Evolutionary conservation across 176 grass and related monocot species (phyloP).

Genomic region (Phyllostachys edulis): DNA sequence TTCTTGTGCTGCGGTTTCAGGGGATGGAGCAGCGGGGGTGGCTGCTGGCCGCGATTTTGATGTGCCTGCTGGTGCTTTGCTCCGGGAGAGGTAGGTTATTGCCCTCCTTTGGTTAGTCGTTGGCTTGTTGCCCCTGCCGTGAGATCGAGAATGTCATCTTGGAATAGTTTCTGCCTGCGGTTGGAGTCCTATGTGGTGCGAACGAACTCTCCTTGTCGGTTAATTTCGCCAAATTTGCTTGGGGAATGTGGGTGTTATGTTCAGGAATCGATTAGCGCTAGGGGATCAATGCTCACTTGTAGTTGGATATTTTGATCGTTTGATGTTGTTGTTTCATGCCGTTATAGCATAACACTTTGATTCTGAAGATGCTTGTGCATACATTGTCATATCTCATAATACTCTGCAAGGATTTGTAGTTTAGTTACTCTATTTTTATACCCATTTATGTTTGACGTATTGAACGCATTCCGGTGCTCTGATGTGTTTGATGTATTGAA

Average conservation of each 20-base stretch:
- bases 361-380: not conserved
- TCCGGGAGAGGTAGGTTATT: conserved; percentile 54
- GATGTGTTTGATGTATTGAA: not conserved
- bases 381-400: not conserved
- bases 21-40: conserved; percentile 49
- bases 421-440: not conserved
- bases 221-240: not conserved
- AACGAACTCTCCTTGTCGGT: not conserved
- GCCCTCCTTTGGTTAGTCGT: not conserved
- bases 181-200: not conserved
- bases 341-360: not conserved
- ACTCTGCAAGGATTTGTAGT: not conserved
- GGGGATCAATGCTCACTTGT: not conserved
- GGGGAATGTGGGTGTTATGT: not conserved
- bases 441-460: not conserved
- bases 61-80: conserved; percentile 46
- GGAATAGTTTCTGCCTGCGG: not conserved
- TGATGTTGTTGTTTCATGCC: not conserved
- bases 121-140: not conserved
- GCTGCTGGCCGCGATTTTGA: conserved; percentile 34
- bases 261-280: not conserved
- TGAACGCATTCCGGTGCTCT: not conserved
- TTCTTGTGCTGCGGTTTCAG: not conserved
- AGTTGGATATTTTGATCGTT: not conserved
- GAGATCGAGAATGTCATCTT: not conserved